phyloP scores from a whole-genome alignment of 129 eudicot species.

The Smallanthus sonchifolius region DNA sequence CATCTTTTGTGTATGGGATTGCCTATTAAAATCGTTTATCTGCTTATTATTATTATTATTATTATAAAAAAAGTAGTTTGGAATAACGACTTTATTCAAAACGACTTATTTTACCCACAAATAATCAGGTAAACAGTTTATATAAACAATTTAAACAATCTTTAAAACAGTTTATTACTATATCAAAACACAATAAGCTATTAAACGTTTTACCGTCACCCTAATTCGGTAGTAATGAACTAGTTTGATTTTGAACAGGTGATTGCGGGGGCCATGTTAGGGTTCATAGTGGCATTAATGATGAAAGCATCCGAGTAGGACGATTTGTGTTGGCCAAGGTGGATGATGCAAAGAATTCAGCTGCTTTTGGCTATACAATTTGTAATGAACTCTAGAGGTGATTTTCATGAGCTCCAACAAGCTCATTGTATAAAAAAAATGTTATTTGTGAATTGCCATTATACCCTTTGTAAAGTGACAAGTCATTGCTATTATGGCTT shows the following conservation, averaged over 20 bases:
- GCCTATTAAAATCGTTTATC: neutral
- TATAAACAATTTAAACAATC: neutral
- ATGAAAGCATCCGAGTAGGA: conserved; percentile 38
- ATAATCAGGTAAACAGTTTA: neutral
- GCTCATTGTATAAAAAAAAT: neutral
- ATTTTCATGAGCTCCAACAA: conserved; percentile 13
- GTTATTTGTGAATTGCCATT: neutral
- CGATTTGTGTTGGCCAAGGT: neutral
- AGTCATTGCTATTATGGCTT: neutral
- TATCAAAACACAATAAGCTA: neutral
- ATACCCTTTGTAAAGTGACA: conserved; percentile 15
- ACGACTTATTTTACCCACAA: neutral
- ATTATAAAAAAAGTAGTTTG: neutral
- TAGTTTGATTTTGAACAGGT: conserved; percentile 35
- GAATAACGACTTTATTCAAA: neutral
- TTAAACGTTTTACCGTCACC: neutral
- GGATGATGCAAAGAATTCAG: conserved; percentile 19
- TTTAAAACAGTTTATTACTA: neutral
- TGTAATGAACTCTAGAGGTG: conserved; percentile 12
- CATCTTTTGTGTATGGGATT: neutral
- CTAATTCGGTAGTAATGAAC: neutral
- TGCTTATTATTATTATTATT: no score
- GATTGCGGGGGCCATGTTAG: conserved; percentile 55
- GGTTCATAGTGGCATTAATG: conserved; percentile 41
- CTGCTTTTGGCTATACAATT: conserved; percentile 18